Conservation (phyloP, 805 yeast genomes). For the Lipomyces yamadae region DNA sequence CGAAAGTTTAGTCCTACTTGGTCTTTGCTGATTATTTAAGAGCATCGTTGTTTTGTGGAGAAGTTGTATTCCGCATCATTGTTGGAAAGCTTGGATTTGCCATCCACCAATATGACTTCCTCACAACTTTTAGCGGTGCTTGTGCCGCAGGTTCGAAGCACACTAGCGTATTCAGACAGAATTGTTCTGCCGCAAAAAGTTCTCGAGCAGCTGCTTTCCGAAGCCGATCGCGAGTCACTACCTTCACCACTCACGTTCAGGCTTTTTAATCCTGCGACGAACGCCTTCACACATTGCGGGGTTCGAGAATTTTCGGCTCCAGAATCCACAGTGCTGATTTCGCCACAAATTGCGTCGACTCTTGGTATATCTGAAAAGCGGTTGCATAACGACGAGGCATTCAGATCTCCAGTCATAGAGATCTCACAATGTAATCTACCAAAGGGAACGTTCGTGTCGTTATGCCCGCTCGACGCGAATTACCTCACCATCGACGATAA, state of each 20-base stretch:
- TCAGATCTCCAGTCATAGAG: constrained; percentile 19
- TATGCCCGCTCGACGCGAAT: constrained; percentile 51
- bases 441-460: constrained; percentile 53
- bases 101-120: background rate
- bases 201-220: constrained; percentile 33
- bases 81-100: background rate
- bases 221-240: constrained; percentile 32
- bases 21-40: background rate
- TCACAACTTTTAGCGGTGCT: background rate
- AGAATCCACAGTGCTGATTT: constrained; percentile 48
- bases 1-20: background rate
- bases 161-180: constrained; percentile 35
- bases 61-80: too few relatives aligned
- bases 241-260: constrained; percentile 51
- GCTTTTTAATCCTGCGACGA: constrained; percentile 39
- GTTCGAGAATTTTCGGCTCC: constrained; percentile 57
- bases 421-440: constrained; percentile 49
- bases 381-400: constrained; percentile 19
- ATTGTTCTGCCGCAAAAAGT: constrained; percentile 37
- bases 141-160: constrained; percentile 1
- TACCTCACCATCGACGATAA: constrained; percentile 45
- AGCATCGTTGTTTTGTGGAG: background rate
- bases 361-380: constrained; percentile 39
- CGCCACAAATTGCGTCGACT: constrained; percentile 46
- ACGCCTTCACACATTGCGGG: constrained; percentile 48